Evolutionary conservation across 176 grass and related monocot genomes (phyloP), one percentile per base, ranked within the genome.

Genomic region (Thinopyrum elongatum): DNA sequence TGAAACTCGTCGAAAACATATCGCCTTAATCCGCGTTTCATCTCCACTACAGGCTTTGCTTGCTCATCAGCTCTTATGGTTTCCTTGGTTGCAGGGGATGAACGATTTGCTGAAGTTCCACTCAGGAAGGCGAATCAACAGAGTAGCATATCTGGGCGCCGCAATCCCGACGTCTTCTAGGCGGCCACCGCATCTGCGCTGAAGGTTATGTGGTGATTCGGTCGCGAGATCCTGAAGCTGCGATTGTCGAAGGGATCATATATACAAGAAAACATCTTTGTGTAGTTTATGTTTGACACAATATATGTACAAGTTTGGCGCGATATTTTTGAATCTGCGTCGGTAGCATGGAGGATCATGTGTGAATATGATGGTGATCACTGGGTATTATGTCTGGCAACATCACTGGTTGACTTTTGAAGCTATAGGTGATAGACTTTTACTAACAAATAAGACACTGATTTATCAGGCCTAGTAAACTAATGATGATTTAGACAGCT

Each of bases 151-250:
- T 30, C 23, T 3, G 46, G 84, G 33, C 42, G 63, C 21, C 38
- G 44, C 68, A 90, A 90, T 63, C 89, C 89, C 7, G 85, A 90
- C 59, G 21, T 87, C 58, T 90, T 73, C 58, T 90, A 90, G 42
- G 23, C 0, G 42, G 42, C 16, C 53, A n/a, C 3, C 34, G 42
- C 35, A 29, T 78, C 38, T 47, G 47, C 7, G 41, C 27, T 33
- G 62, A n/a, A 81, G 66, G 14, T 9, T 51, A 6, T 51, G 22
- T 51, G 26, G 3, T 15, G 49, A 57, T 60, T 81, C 21, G 65
- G 65, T n/a, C 3, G 49, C 5, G 61, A 39, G 28, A 69, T 53
- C 53, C 63, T 77, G 47, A 69, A 70, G 57, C 49, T 77, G 12
- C 38, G n/a, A 73, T 46, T 59, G 25, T n/a, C 7, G 14, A 60